Evolutionary conservation across 345 rosid species (phyloP).

Genomic region (Corchorus capsularis): DNA sequence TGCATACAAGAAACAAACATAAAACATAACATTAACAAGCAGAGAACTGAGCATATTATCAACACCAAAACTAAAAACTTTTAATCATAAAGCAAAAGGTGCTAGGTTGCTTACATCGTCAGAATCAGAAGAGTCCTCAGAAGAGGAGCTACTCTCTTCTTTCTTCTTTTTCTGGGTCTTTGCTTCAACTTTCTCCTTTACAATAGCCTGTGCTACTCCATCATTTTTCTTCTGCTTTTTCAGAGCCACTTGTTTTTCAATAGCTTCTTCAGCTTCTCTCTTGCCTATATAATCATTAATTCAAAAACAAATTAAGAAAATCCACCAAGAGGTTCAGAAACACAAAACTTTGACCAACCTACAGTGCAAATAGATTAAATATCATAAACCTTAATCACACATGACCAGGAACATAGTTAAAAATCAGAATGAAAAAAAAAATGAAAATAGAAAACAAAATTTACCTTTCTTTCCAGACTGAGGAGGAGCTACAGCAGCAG

Average conservation of each 20-base stretch:
- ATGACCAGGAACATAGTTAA: background rate
- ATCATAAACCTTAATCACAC: background rate
- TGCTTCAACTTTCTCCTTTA: slow-evolving; percentile 10
- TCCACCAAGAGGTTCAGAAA: no score
- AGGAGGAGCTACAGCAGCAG: slow-evolving; percentile 11
- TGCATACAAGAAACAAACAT: background rate
- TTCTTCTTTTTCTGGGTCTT: slow-evolving; percentile 19
- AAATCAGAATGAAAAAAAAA: background rate
- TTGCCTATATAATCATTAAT: slow-evolving; percentile 10
- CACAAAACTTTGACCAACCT: background rate
- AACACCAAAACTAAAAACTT: background rate
- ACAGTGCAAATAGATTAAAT: background rate
- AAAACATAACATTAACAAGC: background rate
- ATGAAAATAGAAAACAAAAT: background rate
- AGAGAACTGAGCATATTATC: background rate
- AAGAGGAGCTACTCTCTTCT: background rate
- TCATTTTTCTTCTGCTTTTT: slow-evolving; percentile 20
- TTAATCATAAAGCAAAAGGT: background rate
- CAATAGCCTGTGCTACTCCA: slow-evolving; percentile 12
- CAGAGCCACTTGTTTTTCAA: background rate
- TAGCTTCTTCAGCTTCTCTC: slow-evolving; percentile 17
- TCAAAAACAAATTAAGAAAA: no score
- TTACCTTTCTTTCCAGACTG: slow-evolving; percentile 21
- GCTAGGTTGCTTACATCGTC: slow-evolving; percentile 41
- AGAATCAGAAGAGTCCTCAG: slow-evolving; percentile 33